Evolutionary conservation across 2,329 filamentous ascomycete genomes (phyloP).

Genomic region (Phaeosphaeria sp.): DNA sequence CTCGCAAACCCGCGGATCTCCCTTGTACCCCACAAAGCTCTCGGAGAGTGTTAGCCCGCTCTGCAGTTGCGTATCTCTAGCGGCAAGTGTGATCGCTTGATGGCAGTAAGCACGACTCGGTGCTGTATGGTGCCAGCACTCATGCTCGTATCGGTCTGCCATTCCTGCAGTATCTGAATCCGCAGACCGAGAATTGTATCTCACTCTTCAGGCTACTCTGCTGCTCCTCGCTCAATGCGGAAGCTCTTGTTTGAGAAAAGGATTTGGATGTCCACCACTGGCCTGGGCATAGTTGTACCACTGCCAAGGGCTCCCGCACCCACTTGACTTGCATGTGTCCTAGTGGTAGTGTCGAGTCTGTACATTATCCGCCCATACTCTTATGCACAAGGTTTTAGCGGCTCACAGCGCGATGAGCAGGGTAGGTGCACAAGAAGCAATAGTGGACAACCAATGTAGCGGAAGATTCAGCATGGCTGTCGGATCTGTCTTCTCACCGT

Average conservation of each 20-base stretch:
- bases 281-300: constrained; percentile 10
- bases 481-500: constrained; percentile 15
- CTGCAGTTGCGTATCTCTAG: neutral
- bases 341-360: constrained; percentile 1
- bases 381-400: constrained; percentile 21
- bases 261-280: neutral
- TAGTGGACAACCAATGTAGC: constrained; percentile 5
- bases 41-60: neutral
- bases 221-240: neutral
- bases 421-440: constrained; percentile 17
- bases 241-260: neutral
- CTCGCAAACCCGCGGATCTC: neutral
- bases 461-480: neutral
- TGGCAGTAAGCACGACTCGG: neutral
- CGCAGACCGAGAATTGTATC: constrained; percentile 1
- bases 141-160: constrained; percentile 4
- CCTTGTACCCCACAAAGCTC: neutral
- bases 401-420: constrained; percentile 3
- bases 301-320: constrained; percentile 3
- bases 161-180: constrained; percentile 6
- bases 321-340: constrained; percentile 9
- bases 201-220: neutral
- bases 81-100: neutral
- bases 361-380: constrained; percentile 12
- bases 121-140: neutral